These are phyloP conservation scores for Rhodotorula sp. DNA, from an alignment of 1,284 basidiomycete genomes.

Conservation along the genomic window DNA sequence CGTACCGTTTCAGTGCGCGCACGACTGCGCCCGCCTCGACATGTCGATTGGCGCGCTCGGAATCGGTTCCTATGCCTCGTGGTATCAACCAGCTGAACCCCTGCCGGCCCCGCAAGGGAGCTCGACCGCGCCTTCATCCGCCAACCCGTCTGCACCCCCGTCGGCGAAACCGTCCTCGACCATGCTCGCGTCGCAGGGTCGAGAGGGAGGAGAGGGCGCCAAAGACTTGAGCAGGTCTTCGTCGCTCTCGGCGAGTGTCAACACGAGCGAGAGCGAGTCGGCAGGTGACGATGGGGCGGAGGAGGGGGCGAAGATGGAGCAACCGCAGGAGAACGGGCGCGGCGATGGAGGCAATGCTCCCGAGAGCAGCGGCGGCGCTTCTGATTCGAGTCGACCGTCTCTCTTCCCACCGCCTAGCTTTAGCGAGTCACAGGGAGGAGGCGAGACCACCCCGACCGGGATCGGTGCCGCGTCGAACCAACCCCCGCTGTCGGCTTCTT, in stretches of 20 bases:
- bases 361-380: too few relatives aligned
- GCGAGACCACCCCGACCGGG: not conserved
- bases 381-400: not conserved
- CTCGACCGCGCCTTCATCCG: constrained; percentile 3
- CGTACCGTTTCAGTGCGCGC: constrained; percentile 55
- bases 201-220: not conserved
- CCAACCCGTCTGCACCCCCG: constrained; percentile 1
- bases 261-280: constrained; percentile 2
- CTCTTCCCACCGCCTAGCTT: not conserved
- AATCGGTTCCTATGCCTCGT: constrained; percentile 85
- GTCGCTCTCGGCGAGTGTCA: not conserved
- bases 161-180: not conserved
- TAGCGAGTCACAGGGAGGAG: not conserved
- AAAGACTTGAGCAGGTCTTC: not conserved
- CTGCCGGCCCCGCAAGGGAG: not conserved
- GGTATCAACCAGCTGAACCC: constrained; percentile 46
- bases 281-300: not conserved
- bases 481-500: not conserved
- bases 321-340: not conserved
- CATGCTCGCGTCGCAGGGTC: not conserved
- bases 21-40: constrained; percentile 67
- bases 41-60: constrained; percentile 78
- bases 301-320: not conserved
- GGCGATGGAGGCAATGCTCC: not conserved
- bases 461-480: not conserved